Evolutionary conservation across 2,329 filamentous ascomycete species (phyloP), one percentile per base, ranked within the genome.

Genomic region (Colletotrichum sublineola): DNA sequence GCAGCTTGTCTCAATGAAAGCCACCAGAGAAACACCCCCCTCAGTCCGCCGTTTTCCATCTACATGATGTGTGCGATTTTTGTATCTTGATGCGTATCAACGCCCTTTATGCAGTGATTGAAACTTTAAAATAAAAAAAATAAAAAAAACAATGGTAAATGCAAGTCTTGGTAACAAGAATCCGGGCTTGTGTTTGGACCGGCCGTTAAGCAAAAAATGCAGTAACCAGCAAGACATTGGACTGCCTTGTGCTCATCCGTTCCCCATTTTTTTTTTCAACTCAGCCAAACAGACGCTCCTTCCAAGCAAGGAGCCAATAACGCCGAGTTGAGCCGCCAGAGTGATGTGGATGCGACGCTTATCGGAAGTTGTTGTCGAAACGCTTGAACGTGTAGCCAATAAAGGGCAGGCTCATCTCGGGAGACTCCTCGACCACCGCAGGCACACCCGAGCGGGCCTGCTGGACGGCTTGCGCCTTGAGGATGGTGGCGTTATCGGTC

Each of bases 361-460:
- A 91, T 78, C 89, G 86, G 81, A 90, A 91, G 85, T 91, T 91
- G 83, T 90, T 91, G 82, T 92, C 90, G 77, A 99, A 99, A 74
- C 96, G 94, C 90, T 98, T 99, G 87, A 98, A 99, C 11, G 96
- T 97, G 83, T 97, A 97, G 46, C 94, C 94, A 78, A 97, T 96
- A 81, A 97, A 99, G 3, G 96, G 96, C 84, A 99, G 85, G 84
- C 94, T 97, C 90, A 98, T 95, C 84, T 97, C 96, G 4, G 95
- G 94, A 75, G 94, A 92, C 81, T 97, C 93, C 77, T 96, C 94
- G 12, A 88, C 86, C 75, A 82, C 82, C 68, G 71, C 73, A n/a
- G 64, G 63, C 77, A 77, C 70, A 50, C 79, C 80, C 20, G 76
- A 85, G 76, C 88, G 87, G 63, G 90, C 90, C 78, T 91, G 88